Evolutionary conservation across 2,329 filamentous ascomycete genomes (phyloP), one percentile per base, ranked within the genome.

Genomic region (Hirsutella thompsonii): DNA sequence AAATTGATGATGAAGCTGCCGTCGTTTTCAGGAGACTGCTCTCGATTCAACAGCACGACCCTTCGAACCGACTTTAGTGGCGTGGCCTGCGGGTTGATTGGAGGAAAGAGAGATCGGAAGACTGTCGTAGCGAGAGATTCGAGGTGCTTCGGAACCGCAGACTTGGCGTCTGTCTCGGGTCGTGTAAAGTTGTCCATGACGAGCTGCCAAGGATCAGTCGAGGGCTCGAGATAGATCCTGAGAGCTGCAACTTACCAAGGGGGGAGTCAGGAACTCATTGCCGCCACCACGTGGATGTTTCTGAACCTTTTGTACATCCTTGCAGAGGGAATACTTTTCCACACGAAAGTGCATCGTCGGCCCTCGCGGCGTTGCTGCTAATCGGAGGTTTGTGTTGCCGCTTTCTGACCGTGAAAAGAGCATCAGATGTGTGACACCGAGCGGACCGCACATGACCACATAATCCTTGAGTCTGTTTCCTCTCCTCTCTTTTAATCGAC

Each of bases 131-230:
- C 81, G 26, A 98, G 79, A 20, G 83, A 82, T 64, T 98, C 92
- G 55, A 98, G 83, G 52, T 95, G 89, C 57, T 87, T 93, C 5
- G 90, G 88, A n/a, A 94, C 80, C 46, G 82, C 78, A 19, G 78
- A 74, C 43, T 71, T 73, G 23, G 74, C 63, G 43, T 79, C 74
- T 36, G 72, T 55, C 26, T 66, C 69, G 21, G 82, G 73, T 3
- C 79, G 81, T 32, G 76, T 76, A 61, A 98, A 94, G 61, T 94
- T 95, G 67, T 98, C 98, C 92, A 98, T 96, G 49, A 98, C 92
- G 36, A 98, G 74, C 76, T 82, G 46, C 3, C 1, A 14, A n/a
- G 32, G 30, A 36, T 43, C n/a, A 16, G 26, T 23, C 19, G 6
- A 5, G 19, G 20, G 2, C 8, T 5, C 8, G 33, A 16, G 5